These are phyloP conservation scores for Lentinula detonsa DNA, from an alignment of 768 basidiomycete genomes.

Conservation along the genomic window DNA sequence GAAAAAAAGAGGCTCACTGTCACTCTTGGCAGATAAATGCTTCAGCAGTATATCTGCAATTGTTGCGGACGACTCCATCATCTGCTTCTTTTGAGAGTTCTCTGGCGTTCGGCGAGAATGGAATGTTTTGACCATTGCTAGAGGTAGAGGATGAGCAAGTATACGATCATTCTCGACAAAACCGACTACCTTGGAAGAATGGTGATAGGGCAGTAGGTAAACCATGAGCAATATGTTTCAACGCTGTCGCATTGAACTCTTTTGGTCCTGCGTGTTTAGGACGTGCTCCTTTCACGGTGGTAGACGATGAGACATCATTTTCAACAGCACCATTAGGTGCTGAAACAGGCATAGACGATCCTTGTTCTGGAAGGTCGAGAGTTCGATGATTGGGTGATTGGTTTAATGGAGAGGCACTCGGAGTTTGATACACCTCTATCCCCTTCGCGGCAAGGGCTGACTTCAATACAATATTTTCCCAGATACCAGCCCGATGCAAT, in stretches of 20 bases:
- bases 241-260: constrained; percentile 65
- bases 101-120: constrained; percentile 77
- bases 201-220: constrained; percentile 71
- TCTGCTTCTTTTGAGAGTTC: constrained; percentile 68
- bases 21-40: constrained; percentile 51
- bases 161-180: neutral
- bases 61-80: constrained; percentile 57
- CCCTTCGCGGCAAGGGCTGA: constrained; percentile 48
- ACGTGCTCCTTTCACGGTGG: constrained; percentile 16
- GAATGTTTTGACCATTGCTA: constrained; percentile 85
- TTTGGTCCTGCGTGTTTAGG: constrained; percentile 38
- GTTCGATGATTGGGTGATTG: constrained; percentile 40
- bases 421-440: constrained; percentile 41
- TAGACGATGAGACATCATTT: constrained; percentile 16
- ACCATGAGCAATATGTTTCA: constrained; percentile 76
- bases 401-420: constrained; percentile 38
- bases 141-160: neutral
- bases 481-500: constrained; percentile 76
- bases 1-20: constrained; percentile 36
- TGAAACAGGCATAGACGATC: constrained; percentile 24
- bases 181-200: constrained; percentile 74
- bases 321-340: constrained; percentile 24
- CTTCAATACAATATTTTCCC: constrained; percentile 83
- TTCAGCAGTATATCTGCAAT: constrained; percentile 70
- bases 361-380: constrained; percentile 32